Conservation (phyloP, 2,329 filamentous ascomycete genomes). For the Beauveria asiatica region DNA sequence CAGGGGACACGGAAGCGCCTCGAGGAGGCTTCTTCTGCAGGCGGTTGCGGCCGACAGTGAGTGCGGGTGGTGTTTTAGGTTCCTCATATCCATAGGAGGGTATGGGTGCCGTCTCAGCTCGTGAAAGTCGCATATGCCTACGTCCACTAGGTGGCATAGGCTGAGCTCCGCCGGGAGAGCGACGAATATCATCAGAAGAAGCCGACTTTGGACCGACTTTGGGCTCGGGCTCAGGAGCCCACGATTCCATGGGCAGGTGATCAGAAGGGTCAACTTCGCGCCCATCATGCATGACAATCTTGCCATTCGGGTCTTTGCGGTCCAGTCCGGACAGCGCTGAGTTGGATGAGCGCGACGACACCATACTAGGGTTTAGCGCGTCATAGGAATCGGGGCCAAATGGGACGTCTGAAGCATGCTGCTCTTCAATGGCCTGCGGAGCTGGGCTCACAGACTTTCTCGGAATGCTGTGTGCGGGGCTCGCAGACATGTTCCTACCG, state of each 20-base stretch:
- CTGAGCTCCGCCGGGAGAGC: constrained; percentile 44
- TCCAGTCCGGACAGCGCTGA: constrained; percentile 22
- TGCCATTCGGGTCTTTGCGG: constrained; percentile 49
- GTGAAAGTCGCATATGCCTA: constrained; percentile 39
- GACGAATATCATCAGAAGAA: constrained; percentile 29
- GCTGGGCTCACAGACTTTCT: constrained; percentile 70
- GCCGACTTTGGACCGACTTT: constrained; percentile 21
- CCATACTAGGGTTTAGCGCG: constrained; percentile 54
- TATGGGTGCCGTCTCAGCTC: constrained; percentile 38
- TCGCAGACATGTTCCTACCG: constrained; percentile 34
- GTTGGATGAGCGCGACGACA: constrained; percentile 26
- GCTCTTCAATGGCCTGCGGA: constrained; percentile 41
- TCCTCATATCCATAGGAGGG: constrained; percentile 24
- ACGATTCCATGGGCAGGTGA: constrained; percentile 67
- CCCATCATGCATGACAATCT: constrained; percentile 69
- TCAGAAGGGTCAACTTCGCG: constrained; percentile 73
- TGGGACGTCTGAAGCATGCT: constrained; percentile 52
- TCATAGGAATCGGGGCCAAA: constrained; percentile 73
- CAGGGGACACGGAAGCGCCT: constrained; percentile 31
- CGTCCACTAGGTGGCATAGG: constrained; percentile 42
- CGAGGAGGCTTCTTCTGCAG: constrained; percentile 56
- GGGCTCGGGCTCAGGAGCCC: constrained; percentile 67
- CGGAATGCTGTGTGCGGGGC: constrained; percentile 44
- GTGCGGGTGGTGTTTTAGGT: constrained; percentile 24
- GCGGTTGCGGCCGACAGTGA: constrained; percentile 42